Evolutionary conservation across 2,329 filamentous ascomycete species (phyloP), one percentile per base, ranked within the genome.

Genomic region (Apiospora sp.): DNA sequence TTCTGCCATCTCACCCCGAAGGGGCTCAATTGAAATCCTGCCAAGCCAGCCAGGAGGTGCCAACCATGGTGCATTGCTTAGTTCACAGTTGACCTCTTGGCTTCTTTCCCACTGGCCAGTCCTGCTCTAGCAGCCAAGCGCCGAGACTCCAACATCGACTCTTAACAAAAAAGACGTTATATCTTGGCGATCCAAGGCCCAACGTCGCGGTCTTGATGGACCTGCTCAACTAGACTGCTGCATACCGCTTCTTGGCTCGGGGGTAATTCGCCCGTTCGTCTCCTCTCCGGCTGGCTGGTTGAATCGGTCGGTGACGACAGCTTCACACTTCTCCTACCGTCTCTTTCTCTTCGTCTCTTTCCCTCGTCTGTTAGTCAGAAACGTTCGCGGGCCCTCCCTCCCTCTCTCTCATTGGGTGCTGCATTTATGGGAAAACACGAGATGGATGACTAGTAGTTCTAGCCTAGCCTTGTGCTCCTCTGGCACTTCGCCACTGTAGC

Each of bases 11-110:
- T 27, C 19, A 30, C 67, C 67, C 16, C 22, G n/a, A 46, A 5
- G 37, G 61, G 51, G 44, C 44, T 4, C 30, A 10, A 30, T 46
- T 44, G 64, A 30, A 68, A 30, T 16, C 43, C 67, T 22, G 41
- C 30, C 67, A 68, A 68, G 41, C 19, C 67, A 19, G 4, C 67
- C 67, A 68, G 44, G 43, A 48, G 41, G 67, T 46, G 27, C 16
- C 67, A 46, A 48, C 19, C 34, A 64, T 61, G 54, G 27, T 64
- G 58, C 58, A 64, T n/a, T 64, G 58, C 34, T 64, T 41, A 61
- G 27, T 30, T 10, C 12, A 37, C 54, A 2, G 30, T 16, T 61
- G 8, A 19, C 51, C 49, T 34, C 51, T 58, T 58, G 51, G 51
- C 54, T n/a, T 37, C 30, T 64, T 37, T 22, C 46, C 19, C 6